Conservation (phyloP, 2,329 filamentous ascomycete genomes). For the Lachnum nothofagi region DNA sequence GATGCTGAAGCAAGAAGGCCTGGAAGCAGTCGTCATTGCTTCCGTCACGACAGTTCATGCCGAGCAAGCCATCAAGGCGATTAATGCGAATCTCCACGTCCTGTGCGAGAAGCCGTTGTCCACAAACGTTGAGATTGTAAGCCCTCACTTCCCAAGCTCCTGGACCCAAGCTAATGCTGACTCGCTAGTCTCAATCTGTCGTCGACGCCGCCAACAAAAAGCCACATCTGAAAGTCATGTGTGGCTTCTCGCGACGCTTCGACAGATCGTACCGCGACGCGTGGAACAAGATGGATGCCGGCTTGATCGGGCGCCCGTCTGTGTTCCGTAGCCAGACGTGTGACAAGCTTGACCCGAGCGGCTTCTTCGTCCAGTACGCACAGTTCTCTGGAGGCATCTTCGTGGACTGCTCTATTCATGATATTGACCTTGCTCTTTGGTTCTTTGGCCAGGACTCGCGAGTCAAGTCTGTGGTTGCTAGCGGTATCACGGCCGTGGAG, state of each 20-base stretch:
- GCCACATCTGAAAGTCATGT: constrained; percentile 61
- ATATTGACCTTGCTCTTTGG: constrained; percentile 62
- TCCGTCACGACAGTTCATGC: constrained; percentile 50
- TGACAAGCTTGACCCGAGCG: constrained; percentile 59
- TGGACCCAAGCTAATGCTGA: constrained; percentile 1
- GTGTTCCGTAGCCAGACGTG: constrained; percentile 62
- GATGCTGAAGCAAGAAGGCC: constrained; percentile 39
- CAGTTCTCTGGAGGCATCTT: constrained; percentile 64
- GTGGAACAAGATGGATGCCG: constrained; percentile 45
- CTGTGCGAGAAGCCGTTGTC: constrained; percentile 57
- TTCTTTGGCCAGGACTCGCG: constrained; percentile 52
- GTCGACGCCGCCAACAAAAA: constrained; percentile 50
- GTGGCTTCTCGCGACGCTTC: constrained; percentile 62
- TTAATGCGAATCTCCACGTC: constrained; percentile 50
- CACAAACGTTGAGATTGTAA: constrained; percentile 54
- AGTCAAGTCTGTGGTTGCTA: constrained; percentile 51
- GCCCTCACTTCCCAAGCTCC: constrained; percentile 22
- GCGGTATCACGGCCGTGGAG: constrained; percentile 55
- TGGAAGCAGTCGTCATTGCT: constrained; percentile 40
- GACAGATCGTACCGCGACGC: constrained; percentile 61
- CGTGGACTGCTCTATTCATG: constrained; percentile 66
- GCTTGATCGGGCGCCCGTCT: constrained; percentile 54
- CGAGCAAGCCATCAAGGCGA: constrained; percentile 52
- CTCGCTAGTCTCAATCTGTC: constrained; percentile 51
- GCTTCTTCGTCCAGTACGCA: constrained; percentile 65